A percentile compares a stretch with the other conserved stretches of the same genome.
Conservation (phyloP, 108 stramenopile species). For the Cylindrotheca fusiformis region DNA sequence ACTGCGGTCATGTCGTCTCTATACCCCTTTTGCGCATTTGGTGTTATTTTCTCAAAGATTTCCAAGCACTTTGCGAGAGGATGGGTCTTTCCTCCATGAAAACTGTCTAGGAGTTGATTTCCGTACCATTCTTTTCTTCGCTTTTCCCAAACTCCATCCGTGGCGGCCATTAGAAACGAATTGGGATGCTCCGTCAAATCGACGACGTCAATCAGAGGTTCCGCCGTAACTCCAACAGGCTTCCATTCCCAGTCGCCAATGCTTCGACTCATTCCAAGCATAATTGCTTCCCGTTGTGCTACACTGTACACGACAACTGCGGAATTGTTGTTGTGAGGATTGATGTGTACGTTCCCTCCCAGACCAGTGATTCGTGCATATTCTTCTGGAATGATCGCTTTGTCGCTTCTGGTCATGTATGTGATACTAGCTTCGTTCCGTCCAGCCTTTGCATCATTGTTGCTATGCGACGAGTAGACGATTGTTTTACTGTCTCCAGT, state of each 20-base stretch:
- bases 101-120: slow-evolving; percentile 46
- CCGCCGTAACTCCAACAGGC: slow-evolving; percentile 61
- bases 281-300: slow-evolving; percentile 48
- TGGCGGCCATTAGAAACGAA: slow-evolving; percentile 59
- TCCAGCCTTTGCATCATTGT: background rate
- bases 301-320: slow-evolving; percentile 45
- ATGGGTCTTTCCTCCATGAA: slow-evolving; percentile 9
- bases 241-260: slow-evolving; percentile 73
- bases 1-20: slow-evolving; percentile 39
- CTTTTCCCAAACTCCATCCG: slow-evolving; percentile 72
- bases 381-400: slow-evolving; percentile 66
- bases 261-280: slow-evolving; percentile 67
- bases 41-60: slow-evolving; percentile 19
- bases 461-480: slow-evolving; percentile 26
- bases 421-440: slow-evolving; percentile 2
- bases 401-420: slow-evolving; percentile 41
- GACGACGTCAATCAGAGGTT: slow-evolving; percentile 57
- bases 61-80: slow-evolving; percentile 13
- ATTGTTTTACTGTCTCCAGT: slow-evolving; percentile 64
- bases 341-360: slow-evolving; percentile 61
- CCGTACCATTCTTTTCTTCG: slow-evolving; percentile 50
- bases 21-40: slow-evolving; percentile 26
- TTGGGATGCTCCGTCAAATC: slow-evolving; percentile 32
- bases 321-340: slow-evolving; percentile 34
- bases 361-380: slow-evolving; percentile 47